Percentiles rank a stretch among this genome's conserved stretches.
These are phyloP conservation scores for Magnaporthiopsis rhizophila DNA, from an alignment of 2,329 filamentous ascomycete species.

Conservation along the genomic window DNA sequence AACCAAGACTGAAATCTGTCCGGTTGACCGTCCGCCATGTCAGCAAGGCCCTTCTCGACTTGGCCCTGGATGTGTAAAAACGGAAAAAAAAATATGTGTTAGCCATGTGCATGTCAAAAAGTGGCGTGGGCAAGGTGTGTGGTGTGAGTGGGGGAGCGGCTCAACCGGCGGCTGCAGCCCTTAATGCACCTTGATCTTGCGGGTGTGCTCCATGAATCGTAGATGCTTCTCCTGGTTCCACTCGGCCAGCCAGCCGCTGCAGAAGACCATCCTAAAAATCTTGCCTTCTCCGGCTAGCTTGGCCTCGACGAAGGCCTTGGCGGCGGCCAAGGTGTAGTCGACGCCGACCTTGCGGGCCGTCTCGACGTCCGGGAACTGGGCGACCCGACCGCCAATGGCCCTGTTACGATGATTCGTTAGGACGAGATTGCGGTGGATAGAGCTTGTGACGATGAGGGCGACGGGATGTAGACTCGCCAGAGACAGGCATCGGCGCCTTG, in stretches of 20 bases:
- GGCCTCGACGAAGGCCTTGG: slow-evolving; percentile 39
- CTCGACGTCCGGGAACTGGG: slow-evolving; percentile 37
- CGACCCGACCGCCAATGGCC: slow-evolving; percentile 34
- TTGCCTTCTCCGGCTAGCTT: slow-evolving; percentile 18
- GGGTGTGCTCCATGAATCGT: slow-evolving; percentile 27
- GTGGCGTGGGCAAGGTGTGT: no score
- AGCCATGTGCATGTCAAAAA: not conserved
- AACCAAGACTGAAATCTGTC: slow-evolving; percentile 27
- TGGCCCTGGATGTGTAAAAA: slow-evolving; percentile 18
- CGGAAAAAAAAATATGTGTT: not conserved
- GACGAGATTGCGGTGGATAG: no score
- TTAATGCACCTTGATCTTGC: slow-evolving; percentile 24
- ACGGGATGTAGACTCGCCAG: slow-evolving; percentile 41
- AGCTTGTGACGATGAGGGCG: not conserved
- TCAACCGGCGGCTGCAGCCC: not conserved
- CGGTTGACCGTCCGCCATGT: slow-evolving; percentile 25
- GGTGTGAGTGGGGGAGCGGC: not conserved
- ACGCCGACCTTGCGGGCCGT: slow-evolving; percentile 43
- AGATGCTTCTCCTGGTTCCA: slow-evolving; percentile 26
- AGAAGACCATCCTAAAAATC: slow-evolving; percentile 33
- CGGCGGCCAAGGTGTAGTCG: slow-evolving; percentile 52
- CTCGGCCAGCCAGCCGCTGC: slow-evolving; percentile 28
- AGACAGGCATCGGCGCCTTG: slow-evolving; percentile 52
- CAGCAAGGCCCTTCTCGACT: slow-evolving; percentile 30
- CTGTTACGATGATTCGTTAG: slow-evolving; percentile 15